Evolutionary conservation across 768 basidiomycete species (phyloP).

Genomic region (Boletus patriciae): DNA sequence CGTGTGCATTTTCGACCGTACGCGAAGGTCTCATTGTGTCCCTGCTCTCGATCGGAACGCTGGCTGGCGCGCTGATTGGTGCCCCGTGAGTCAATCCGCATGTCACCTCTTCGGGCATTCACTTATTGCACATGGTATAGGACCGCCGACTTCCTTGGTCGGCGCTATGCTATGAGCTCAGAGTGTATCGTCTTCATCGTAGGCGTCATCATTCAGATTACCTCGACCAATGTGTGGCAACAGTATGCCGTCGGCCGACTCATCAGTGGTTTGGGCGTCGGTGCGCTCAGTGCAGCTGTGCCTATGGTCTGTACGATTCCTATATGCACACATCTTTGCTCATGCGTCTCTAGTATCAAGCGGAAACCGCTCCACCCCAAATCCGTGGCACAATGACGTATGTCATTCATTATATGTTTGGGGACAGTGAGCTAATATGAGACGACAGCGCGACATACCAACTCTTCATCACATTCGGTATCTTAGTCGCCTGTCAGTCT

Average conservation of each 20-base stretch:
- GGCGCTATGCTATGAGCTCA: constrained; percentile 36
- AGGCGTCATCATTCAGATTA: constrained; percentile 62
- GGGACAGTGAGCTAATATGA: background rate
- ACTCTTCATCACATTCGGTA: constrained; percentile 70
- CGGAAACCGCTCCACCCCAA: constrained; percentile 69
- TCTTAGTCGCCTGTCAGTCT: constrained; percentile 58
- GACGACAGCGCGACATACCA: constrained; percentile 48
- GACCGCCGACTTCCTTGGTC: constrained; percentile 62
- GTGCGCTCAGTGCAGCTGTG: constrained; percentile 64
- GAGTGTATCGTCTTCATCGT: constrained; percentile 25
- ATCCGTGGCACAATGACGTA: constrained; percentile 66
- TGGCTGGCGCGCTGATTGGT: constrained; percentile 60
- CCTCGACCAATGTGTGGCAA: constrained; percentile 53
- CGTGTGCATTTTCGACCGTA: constrained; percentile 55
- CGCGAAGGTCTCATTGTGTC: constrained; percentile 67
- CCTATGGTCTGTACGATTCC: constrained; percentile 47
- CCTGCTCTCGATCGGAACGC: constrained; percentile 69
- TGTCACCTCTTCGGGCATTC: background rate
- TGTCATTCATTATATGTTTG: background rate
- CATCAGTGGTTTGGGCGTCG: constrained; percentile 66
- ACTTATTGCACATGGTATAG: constrained; percentile 29
- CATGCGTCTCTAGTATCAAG: constrained; percentile 50
- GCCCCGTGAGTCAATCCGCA: constrained; percentile 48
- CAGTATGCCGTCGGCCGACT: constrained; percentile 69
- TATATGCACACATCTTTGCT: constrained; percentile 1